Percentiles rank a stretch among this genome's conserved stretches.
phyloP scores from a whole-genome alignment of 805 yeast genomes.

The Tetrapisispora namnaoensis region DNA sequence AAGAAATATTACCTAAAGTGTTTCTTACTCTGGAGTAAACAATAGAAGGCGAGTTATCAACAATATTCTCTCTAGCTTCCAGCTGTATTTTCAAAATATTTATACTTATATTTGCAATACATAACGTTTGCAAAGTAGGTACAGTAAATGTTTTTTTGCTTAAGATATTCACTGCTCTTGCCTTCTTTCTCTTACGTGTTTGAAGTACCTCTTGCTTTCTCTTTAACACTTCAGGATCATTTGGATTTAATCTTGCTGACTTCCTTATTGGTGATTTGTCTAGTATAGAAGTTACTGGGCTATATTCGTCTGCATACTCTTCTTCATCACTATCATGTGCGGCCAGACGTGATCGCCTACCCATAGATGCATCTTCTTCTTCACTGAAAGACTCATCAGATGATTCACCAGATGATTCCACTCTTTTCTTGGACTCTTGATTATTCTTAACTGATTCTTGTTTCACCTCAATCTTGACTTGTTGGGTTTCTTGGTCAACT shows the following conservation, averaged over 20 bases:
- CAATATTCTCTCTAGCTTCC: conserved; percentile 9
- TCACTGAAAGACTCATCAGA: conserved; percentile 1
- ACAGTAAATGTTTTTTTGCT: conserved; percentile 55
- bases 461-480: neutral
- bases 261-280: neutral
- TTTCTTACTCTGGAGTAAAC: conserved; percentile 35
- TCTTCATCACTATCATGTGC: conserved; percentile 29
- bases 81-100: conserved; percentile 20
- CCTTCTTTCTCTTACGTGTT: conserved; percentile 66
- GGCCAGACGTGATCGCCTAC: conserved; percentile 20
- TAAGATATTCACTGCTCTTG: conserved; percentile 73
- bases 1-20: conserved; percentile 79
- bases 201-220: conserved; percentile 36
- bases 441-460: conserved; percentile 5
- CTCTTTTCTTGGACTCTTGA: neutral
- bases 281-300: neutral
- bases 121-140: conserved; percentile 72
- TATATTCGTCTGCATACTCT: conserved; percentile 13
- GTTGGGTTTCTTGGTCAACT: neutral
- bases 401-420: neutral
- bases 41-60: conserved; percentile 4
- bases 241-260: conserved; percentile 4
- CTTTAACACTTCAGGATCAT: conserved; percentile 8
- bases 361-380: conserved; percentile 7
- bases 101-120: conserved; percentile 58